A percentile compares a stretch with the other conserved stretches of the same genome.
Conservation (phyloP, 108 stramenopile genomes). For the Skeletonema marinoi region DNA sequence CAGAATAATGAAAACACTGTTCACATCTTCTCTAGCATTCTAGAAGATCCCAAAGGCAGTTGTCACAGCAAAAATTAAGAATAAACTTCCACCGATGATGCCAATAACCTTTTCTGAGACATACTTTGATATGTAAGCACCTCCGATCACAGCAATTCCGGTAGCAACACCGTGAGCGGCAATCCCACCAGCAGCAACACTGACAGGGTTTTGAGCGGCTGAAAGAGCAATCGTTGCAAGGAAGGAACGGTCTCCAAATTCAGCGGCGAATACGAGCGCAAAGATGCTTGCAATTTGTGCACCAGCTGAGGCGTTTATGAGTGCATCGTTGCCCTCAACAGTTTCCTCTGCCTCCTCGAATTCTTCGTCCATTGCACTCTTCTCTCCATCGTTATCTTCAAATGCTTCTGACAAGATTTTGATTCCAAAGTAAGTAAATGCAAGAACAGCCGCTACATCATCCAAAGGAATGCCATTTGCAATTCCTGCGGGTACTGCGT, state of each 20-base stretch:
- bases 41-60: constrained; percentile 86
- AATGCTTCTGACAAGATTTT: constrained; percentile 94
- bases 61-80: constrained; percentile 91
- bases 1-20: not conserved
- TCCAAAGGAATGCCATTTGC: constrained; percentile 86
- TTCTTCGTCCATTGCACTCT: constrained; percentile 92
- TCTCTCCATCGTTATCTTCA: constrained; percentile 70
- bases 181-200: constrained; percentile 92
- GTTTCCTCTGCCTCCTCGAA: constrained; percentile 93
- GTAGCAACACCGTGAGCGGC: constrained; percentile 93
- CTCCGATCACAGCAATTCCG: constrained; percentile 89
- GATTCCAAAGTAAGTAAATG: constrained; percentile 98
- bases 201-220: constrained; percentile 95
- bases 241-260: constrained; percentile 95
- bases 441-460: constrained; percentile 89
- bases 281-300: constrained; percentile 80
- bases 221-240: constrained; percentile 98
- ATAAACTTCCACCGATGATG: constrained; percentile 88
- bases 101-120: constrained; percentile 93
- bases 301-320: constrained; percentile 48
- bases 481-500: constrained; percentile 83
- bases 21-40: not conserved
- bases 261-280: constrained; percentile 92
- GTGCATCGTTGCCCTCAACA: constrained; percentile 63
- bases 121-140: constrained; percentile 85